phyloP scores from a whole-genome alignment of 176 grass and related monocot genomes.

The Aegilops sharonensis region DNA sequence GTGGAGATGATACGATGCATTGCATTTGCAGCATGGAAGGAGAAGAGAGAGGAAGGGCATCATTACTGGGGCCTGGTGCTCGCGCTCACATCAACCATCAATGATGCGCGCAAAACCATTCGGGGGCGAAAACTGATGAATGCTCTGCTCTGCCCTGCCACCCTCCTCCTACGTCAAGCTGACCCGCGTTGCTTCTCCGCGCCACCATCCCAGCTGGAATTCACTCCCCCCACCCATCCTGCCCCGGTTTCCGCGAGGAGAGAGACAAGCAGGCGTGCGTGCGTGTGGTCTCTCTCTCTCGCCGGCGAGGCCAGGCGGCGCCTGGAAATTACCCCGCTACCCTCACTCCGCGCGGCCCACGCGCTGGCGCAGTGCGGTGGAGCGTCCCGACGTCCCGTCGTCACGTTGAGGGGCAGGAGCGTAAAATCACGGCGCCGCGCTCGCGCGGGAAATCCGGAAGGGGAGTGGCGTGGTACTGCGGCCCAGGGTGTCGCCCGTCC shows the following conservation, averaged over 20 bases:
- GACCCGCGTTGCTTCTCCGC: slow-evolving; percentile 28
- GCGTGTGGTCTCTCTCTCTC: not conserved
- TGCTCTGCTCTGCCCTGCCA: not conserved
- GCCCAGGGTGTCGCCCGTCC: not conserved
- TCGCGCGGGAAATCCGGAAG: slow-evolving; percentile 60
- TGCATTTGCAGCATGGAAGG: not conserved
- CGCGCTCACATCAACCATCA: not conserved
- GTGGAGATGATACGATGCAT: too few species aligned
- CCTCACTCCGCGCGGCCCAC: not conserved
- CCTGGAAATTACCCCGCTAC: slow-evolving; percentile 13
- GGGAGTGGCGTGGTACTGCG: not conserved
- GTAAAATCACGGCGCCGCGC: slow-evolving; percentile 43
- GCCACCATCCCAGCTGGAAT: slow-evolving; percentile 16
- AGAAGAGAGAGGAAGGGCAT: not conserved
- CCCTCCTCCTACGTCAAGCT: slow-evolving; percentile 42
- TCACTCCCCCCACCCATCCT: slow-evolving; percentile 22
- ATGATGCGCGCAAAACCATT: not conserved
- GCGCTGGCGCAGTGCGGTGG: not conserved
- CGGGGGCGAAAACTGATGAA: not conserved
- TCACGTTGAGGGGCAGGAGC: not conserved
- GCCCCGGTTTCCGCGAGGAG: slow-evolving; percentile 3
- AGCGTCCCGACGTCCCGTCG: not conserved
- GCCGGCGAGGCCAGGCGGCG: slow-evolving; percentile 15
- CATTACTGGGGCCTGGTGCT: not conserved
- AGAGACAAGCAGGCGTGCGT: not conserved